phyloP scores from a whole-genome alignment of 2,329 filamentous ascomycete genomes.

The Graphiopsis chlorocephala region DNA sequence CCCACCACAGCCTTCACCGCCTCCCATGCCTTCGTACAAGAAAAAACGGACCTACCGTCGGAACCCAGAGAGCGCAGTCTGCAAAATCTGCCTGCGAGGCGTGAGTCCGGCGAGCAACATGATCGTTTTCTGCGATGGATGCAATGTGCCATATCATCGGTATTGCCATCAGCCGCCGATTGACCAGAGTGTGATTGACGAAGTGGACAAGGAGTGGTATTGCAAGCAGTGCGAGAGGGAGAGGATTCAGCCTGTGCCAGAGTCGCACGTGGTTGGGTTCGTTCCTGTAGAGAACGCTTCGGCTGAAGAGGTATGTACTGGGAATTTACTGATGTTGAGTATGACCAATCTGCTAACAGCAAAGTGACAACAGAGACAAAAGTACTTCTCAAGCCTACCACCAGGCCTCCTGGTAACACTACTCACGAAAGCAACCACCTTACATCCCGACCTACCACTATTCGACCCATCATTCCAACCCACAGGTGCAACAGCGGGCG shows the following conservation, averaged over 20 bases:
- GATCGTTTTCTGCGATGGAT: conserved; percentile 84
- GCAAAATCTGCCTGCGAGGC: conserved; percentile 69
- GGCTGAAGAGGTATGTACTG: conserved; percentile 40
- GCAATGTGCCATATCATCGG: conserved; percentile 77
- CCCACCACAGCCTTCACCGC: conserved; percentile 48
- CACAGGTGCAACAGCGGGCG: background rate
- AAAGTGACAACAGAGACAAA: conserved; percentile 23
- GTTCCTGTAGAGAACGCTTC: conserved; percentile 40
- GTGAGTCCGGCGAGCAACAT: conserved; percentile 70
- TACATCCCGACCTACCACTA: conserved; percentile 64
- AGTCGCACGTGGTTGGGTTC: conserved; percentile 42
- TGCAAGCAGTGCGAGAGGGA: conserved; percentile 61
- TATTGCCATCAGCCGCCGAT: conserved; percentile 76
- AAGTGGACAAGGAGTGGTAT: conserved; percentile 68
- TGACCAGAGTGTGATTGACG: conserved; percentile 63
- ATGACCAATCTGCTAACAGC: background rate
- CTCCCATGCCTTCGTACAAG: conserved; percentile 39
- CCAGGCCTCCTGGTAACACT: conserved; percentile 63
- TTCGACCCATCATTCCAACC: conserved; percentile 47
- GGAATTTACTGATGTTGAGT: background rate
- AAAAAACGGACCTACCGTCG: conserved; percentile 57
- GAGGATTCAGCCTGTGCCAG: conserved; percentile 40
- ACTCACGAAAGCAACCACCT: conserved; percentile 59
- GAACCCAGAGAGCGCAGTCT: conserved; percentile 59
- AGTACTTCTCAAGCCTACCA: conserved; percentile 61